Evolutionary conservation across 2,329 filamentous ascomycete genomes (phyloP).

Genomic region (Diplodia scrobiculata): DNA sequence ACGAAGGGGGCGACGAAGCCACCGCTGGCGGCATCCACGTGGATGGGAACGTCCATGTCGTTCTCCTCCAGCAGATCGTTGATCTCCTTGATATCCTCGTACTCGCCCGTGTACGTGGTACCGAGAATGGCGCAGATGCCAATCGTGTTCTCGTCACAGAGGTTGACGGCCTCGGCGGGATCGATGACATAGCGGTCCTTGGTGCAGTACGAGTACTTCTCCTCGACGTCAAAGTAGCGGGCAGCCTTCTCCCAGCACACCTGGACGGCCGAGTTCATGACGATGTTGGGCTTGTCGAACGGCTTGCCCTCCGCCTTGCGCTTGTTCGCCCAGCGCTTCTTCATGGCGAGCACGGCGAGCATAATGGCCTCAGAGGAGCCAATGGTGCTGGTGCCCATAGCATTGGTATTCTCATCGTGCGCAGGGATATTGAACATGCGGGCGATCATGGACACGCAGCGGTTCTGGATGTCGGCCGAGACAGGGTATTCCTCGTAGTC

Average conservation of each 20-base stretch:
- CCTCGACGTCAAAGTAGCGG: constrained; percentile 89
- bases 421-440: constrained; percentile 79
- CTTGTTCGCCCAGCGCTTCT: constrained; percentile 89
- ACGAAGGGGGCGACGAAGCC: constrained; percentile 94
- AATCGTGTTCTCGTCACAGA: constrained; percentile 73
- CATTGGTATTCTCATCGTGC: constrained; percentile 57
- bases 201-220: constrained; percentile 72
- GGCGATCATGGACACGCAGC: constrained; percentile 72
- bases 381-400: constrained; percentile 84
- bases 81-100: constrained; percentile 89
- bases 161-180: constrained; percentile 61
- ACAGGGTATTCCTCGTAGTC: constrained; percentile 56
- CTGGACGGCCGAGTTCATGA: constrained; percentile 96
- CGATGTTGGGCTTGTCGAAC: constrained; percentile 77
- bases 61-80: constrained; percentile 81
- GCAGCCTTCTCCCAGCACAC: constrained; percentile 93
- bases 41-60: constrained; percentile 78
- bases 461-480: constrained; percentile 69
- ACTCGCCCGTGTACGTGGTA: constrained; percentile 93
- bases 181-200: constrained; percentile 65
- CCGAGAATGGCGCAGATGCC: constrained; percentile 91
- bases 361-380: constrained; percentile 89
- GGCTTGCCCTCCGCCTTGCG: constrained; percentile 81
- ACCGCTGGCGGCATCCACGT: constrained; percentile 89
- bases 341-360: constrained; percentile 85